Evolutionary conservation across 768 basidiomycete genomes (phyloP).

Genomic region (Leccinum uliginosum): DNA sequence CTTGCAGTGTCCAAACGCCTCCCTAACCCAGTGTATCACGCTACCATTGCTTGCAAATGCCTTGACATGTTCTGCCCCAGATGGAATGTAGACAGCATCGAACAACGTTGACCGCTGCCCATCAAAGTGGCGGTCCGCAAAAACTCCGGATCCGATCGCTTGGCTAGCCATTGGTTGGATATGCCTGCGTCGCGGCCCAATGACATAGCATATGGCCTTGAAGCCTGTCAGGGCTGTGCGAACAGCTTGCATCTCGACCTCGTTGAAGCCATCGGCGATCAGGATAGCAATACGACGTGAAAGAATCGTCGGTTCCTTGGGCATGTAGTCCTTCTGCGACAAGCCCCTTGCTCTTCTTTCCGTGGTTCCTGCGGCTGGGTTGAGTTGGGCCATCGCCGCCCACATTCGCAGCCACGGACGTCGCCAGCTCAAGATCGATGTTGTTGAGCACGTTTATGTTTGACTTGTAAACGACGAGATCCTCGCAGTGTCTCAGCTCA

Average conservation of each 20-base stretch:
- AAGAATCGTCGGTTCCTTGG: conserved; percentile 54
- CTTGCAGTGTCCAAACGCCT: conserved; percentile 86
- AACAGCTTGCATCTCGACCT: conserved; percentile 53
- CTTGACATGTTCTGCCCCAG: conserved; percentile 59
- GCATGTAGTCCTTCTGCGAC: conserved; percentile 54
- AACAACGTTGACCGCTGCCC: conserved; percentile 79
- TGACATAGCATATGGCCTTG: conserved; percentile 57
- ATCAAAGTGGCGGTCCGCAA: conserved; percentile 70
- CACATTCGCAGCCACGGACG: conserved; percentile 60
- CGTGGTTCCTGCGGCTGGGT: conserved; percentile 52
- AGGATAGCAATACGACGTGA: conserved; percentile 75
- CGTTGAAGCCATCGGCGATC: conserved; percentile 71
- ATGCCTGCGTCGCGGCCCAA: conserved; percentile 64
- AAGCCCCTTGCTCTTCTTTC: conserved; percentile 50
- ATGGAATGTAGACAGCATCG: conserved; percentile 77
- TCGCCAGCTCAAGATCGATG: conserved; percentile 72
- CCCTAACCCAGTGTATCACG: conserved; percentile 75
- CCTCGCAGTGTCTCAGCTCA: conserved; percentile 82
- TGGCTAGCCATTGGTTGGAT: conserved; percentile 31
- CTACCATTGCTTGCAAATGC: conserved; percentile 60
- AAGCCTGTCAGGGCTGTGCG: conserved; percentile 47
- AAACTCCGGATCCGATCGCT: conserved; percentile 30
- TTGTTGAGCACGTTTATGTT: conserved; percentile 67
- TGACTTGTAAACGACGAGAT: conserved; percentile 61
- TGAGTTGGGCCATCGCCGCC: conserved; percentile 54